Base-by-base conservation (phyloP, 2,329 filamentous ascomycete species). In the Tothia fuscella region DNA sequence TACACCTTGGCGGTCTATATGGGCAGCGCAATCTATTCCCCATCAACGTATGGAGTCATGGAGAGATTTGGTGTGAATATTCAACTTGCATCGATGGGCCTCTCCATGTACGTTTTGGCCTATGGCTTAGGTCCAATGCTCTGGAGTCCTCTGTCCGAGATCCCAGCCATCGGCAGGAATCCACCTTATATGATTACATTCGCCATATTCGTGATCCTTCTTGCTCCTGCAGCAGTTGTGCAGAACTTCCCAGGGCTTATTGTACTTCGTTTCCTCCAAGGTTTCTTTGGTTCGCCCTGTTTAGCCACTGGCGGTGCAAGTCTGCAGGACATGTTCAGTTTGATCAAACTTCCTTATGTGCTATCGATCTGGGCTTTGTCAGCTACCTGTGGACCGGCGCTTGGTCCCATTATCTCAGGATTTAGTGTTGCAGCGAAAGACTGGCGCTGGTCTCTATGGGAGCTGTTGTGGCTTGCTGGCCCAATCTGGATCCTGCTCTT, bases 121-220 rank as follows among this genome's bases (percentile, higher is more conserved):
- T 64, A 66, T 47, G 77, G 78, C 10, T 58, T 77, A 13, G 79
- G 78, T 78, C 79, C 1, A 57, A 42, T 83, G 20, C 47, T 84
- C 19, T 82, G 75, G 59, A 76, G 75, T 0, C 80, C 80, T 0
- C 57, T 84, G 31, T 72, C 67, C 37, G 80, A 85, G 58, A 73
- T 84, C 17, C 77, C 80, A 0, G 54, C 67, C 34, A 70, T 84
- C 38, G 80, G 81, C 2, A 68, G 80, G 5, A 83, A 78, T 50
- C 73, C 74, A 0, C 71, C 80, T 5, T 85, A 85, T 56, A 71
- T 81, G 26, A 55, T 72, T 48, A 79, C 78, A 7, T 79, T 84
- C 62, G 71, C 72, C 44, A 62, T 84, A 21, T 85, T 83, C 54
- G 74, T 80, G 37, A 68, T 83, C 46, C 57, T 85, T 9, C 74